phyloP scores from a whole-genome alignment of 2,329 filamentous ascomycete genomes.

The Colletotrichum zoysiae region DNA sequence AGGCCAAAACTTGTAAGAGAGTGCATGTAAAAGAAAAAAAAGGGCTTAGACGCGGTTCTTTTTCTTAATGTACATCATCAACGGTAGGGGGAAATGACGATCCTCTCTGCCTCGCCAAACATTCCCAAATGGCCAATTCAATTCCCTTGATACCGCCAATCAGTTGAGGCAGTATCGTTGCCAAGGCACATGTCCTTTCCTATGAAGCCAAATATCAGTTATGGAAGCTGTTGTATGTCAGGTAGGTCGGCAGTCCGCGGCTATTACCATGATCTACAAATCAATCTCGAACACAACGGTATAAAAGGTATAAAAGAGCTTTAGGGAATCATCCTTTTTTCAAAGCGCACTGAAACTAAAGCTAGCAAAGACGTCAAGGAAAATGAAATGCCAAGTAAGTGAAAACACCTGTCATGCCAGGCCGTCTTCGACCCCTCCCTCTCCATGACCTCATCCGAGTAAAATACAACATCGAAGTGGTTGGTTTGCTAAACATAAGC shows the following conservation, averaged over 20 bases:
- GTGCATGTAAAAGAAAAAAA: constrained; percentile 32
- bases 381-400: constrained; percentile 57
- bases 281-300: too few relatives aligned
- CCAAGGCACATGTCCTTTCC: not conserved
- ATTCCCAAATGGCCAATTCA: too few relatives aligned
- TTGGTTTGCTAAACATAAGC: constrained; percentile 19
- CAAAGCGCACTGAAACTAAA: constrained; percentile 38
- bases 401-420: constrained; percentile 47
- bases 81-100: constrained; percentile 18
- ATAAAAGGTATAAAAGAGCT: not conserved
- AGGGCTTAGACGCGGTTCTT: constrained; percentile 22
- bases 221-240: not conserved
- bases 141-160: not conserved
- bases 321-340: constrained; percentile 38
- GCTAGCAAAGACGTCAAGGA: constrained; percentile 48
- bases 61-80: constrained; percentile 36
- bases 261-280: not conserved
- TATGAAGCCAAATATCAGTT: too few relatives aligned
- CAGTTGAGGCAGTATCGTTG: not conserved
- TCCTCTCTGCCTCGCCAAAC: not conserved
- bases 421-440: constrained; percentile 45
- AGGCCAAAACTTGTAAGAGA: constrained; percentile 31
- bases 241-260: too few relatives aligned
- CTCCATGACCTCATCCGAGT: constrained; percentile 45
- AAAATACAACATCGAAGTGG: constrained; percentile 53